Evolutionary conservation across 768 basidiomycete species (phyloP).

Genomic region (Neoboletus magnificus): DNA sequence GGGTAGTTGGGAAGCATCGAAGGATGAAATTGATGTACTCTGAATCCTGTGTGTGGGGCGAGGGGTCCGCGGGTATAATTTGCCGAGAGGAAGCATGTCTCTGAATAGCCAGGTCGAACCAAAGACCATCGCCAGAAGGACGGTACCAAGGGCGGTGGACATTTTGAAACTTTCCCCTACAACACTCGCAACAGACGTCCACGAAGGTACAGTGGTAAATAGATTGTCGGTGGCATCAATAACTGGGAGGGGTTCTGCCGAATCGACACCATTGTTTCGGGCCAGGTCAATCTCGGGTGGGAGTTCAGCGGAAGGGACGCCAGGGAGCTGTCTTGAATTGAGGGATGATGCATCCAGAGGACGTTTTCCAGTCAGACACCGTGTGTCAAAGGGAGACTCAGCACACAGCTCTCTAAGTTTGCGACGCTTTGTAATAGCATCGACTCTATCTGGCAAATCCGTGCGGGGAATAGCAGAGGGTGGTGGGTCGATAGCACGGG

Average conservation of each 20-base stretch:
- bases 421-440: slow-evolving; percentile 43
- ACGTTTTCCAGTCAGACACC: slow-evolving; percentile 63
- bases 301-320: slow-evolving; percentile 41
- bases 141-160: slow-evolving; percentile 18
- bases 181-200: slow-evolving; percentile 11
- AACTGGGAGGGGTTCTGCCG: slow-evolving; percentile 14
- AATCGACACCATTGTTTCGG: slow-evolving; percentile 8
- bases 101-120: slow-evolving; percentile 26
- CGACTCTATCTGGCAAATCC: slow-evolving; percentile 42
- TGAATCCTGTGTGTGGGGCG: background rate
- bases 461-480: slow-evolving; percentile 28
- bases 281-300: slow-evolving; percentile 24
- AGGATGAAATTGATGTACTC: background rate
- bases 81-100: slow-evolving; percentile 13
- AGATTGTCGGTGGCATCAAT: slow-evolving; percentile 17
- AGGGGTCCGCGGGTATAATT: slow-evolving; percentile 8
- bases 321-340: slow-evolving; percentile 59
- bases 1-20: background rate
- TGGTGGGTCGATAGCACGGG: slow-evolving; percentile 35
- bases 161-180: slow-evolving; percentile 14
- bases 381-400: slow-evolving; percentile 42
- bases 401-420: slow-evolving; percentile 42
- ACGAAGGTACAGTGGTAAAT: slow-evolving; percentile 12
- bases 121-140: slow-evolving; percentile 22
- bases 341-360: slow-evolving; percentile 46